Percentiles rank a stretch among this genome's conserved stretches.
Conservation (phyloP, 2,329 filamentous ascomycete genomes). For the Colletotrichum sojae region DNA sequence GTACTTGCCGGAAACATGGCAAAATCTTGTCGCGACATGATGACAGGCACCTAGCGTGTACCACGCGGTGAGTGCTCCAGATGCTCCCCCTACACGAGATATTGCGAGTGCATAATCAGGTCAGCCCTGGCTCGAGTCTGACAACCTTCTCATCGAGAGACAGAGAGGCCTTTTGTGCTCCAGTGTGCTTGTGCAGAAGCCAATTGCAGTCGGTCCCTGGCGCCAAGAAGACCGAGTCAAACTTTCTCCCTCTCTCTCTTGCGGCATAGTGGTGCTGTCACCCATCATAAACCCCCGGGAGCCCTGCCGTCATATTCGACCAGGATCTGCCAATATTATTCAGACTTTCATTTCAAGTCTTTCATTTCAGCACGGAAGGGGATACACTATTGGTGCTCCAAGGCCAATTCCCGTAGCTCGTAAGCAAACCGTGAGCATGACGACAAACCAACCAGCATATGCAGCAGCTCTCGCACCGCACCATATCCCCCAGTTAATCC, state of each 20-base stretch:
- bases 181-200: background rate
- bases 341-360: background rate
- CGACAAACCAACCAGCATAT: background rate
- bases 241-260: conserved; percentile 10
- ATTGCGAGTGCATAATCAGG: background rate
- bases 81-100: background rate
- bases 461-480: background rate
- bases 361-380: conserved; percentile 9
- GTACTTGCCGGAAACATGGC: background rate
- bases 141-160: background rate
- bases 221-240: conserved; percentile 14
- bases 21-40: conserved; percentile 1
- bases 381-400: too few species aligned
- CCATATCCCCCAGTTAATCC: background rate
- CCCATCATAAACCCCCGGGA: background rate
- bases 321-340: conserved; percentile 17
- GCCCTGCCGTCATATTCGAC: conserved; percentile 7
- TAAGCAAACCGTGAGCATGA: conserved; percentile 8
- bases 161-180: background rate
- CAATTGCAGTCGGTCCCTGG: conserved; percentile 17
- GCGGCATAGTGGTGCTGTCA: conserved; percentile 16
- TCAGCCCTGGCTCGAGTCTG: conserved; percentile 9
- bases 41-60: conserved; percentile 13
- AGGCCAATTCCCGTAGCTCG: conserved; percentile 7
- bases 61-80: background rate